Evolutionary conservation across 257 asterid genomes (phyloP), one percentile per base, ranked within the genome.

Genomic region (Ehretia macrophylla): DNA sequence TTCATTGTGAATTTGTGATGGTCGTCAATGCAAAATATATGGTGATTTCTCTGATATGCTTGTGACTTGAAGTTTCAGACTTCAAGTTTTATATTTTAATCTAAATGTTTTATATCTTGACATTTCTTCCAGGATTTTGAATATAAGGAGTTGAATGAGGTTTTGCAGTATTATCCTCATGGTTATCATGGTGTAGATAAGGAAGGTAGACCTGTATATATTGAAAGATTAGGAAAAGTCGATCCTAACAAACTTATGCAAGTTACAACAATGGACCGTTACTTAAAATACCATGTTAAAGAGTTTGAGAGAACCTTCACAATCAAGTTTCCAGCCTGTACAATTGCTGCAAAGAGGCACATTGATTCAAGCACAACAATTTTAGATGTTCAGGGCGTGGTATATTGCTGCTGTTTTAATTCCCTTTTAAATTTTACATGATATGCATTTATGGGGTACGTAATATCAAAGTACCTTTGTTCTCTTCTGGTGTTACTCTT

Each of bases 361-460:
- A 85, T 87, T 61, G 96, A 87, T 79, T 87, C 92, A 57, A 87
- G 86, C 72, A 83, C 96, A 8, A 85, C 96, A 22, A 83, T 87
- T 67, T 75, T 87, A 80, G 96, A 87, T 71, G 95, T 87, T 64
- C 94, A 80, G 14, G 95, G 96, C 27, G 95, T 87, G 91, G 96
- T 87, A 85, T 72, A 17, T 17, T 32, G 11, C 68, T 27, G 32
- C 60, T 58, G 50, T 50, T 58, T 65, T 62, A 62, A 62, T 21
- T 16, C 14, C 13, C 18, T 46, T 42, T 17, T 32, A 18, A 22
- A 20, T 48, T 55, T 69, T 53, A 19, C 44, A 13, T 39, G 17
- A 13, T 40, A 37, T 22, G 21, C 55, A 49, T 56, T 20, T 14
- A 42, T 35, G 22, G 48, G 6, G 18, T 37, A 40, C 13, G 27